These are phyloP conservation scores for Trichophyton verrucosum DNA, from an alignment of 2,329 filamentous ascomycete species.

Conservation along the genomic window DNA sequence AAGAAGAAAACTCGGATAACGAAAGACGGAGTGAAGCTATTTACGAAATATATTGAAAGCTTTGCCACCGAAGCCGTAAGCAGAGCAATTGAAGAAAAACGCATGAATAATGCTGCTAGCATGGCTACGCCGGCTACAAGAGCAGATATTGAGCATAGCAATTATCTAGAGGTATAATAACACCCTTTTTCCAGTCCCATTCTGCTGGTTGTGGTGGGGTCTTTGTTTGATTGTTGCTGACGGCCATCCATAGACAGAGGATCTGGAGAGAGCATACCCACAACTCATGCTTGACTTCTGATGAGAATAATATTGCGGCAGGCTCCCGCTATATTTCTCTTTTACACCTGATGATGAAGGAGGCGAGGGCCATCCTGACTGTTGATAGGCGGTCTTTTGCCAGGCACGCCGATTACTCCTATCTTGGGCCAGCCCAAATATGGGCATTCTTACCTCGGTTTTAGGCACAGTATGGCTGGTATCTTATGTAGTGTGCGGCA, in stretches of 20 bases:
- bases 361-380: too few species aligned
- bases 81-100: slow-evolving; percentile 58
- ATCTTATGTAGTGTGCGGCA: too few species aligned
- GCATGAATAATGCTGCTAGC: slow-evolving; percentile 25
- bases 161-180: neutral
- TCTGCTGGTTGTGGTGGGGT: neutral
- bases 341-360: too few species aligned
- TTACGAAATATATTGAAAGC: slow-evolving; percentile 77
- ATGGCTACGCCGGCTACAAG: neutral
- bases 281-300: slow-evolving; percentile 78
- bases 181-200: neutral
- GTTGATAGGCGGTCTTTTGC: too few species aligned
- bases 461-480: too few species aligned
- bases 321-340: too few species aligned
- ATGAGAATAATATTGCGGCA: neutral
- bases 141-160: neutral
- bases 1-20: slow-evolving; percentile 59
- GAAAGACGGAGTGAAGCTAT: slow-evolving; percentile 61
- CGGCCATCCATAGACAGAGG: slow-evolving; percentile 51
- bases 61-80: slow-evolving; percentile 86
- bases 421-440: too few species aligned
- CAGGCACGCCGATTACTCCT: too few species aligned
- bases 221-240: neutral
- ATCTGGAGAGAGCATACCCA: slow-evolving; percentile 76
- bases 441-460: too few species aligned